phyloP scores from a whole-genome alignment of 805 yeast species.

The Lachancea sp. region DNA sequence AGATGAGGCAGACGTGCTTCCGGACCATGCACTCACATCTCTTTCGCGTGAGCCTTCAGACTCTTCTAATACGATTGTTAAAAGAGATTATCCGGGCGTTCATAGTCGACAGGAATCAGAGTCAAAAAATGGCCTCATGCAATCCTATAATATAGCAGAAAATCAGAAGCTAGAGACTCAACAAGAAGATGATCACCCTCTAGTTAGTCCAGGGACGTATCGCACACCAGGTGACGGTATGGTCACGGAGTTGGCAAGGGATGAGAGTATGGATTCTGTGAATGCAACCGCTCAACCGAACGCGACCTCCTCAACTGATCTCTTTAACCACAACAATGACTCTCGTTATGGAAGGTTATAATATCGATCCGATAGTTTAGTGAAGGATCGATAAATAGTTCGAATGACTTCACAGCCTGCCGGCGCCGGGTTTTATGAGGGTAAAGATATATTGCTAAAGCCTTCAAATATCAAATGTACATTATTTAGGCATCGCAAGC shows the following conservation, averaged over 20 bases:
- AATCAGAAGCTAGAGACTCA: neutral
- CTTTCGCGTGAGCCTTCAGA: constrained; percentile 7
- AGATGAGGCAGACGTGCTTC: neutral
- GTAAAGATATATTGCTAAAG: too few relatives aligned
- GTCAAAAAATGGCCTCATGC: constrained; percentile 27
- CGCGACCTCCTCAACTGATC: constrained; percentile 12
- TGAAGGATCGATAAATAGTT: too few relatives aligned
- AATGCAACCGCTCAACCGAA: constrained; percentile 6
- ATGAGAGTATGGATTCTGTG: constrained; percentile 11
- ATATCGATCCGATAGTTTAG: too few relatives aligned
- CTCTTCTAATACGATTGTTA: constrained; percentile 7
- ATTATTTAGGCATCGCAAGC: too few relatives aligned
- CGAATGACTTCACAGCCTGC: too few relatives aligned
- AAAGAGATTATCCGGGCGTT: constrained; percentile 22
- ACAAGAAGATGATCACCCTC: constrained; percentile 3
- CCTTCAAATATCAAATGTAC: too few relatives aligned
- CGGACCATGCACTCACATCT: constrained; percentile 5
- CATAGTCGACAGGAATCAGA: constrained; percentile 27
- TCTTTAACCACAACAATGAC: constrained; percentile 10
- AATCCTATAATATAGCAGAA: constrained; percentile 5
- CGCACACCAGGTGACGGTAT: neutral
- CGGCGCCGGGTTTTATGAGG: neutral
- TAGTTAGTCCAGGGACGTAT: neutral
- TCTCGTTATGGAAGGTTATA: constrained; percentile 10
- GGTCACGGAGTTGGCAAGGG: constrained; percentile 4